phyloP scores from a whole-genome alignment of 1,284 basidiomycete genomes.

The Vanrija humicola region DNA sequence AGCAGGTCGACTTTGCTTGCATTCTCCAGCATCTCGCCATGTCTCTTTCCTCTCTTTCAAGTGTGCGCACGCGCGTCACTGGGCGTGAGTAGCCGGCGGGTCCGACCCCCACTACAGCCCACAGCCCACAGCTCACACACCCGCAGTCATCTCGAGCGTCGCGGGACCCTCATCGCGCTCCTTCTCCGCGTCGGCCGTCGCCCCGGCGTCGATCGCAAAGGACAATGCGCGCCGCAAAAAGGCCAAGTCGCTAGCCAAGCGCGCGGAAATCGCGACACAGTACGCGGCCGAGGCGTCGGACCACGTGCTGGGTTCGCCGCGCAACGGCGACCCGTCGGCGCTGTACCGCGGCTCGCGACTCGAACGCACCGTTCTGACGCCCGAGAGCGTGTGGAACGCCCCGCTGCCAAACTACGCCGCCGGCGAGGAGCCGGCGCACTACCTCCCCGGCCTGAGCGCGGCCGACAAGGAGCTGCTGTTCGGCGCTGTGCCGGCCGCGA shows the following conservation, averaged over 20 bases:
- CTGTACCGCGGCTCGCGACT: constrained; percentile 32
- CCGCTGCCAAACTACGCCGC: constrained; percentile 34
- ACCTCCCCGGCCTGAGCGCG: constrained; percentile 32
- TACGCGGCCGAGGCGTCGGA: constrained; percentile 8
- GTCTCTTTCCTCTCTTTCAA: not conserved
- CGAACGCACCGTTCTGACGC: constrained; percentile 20
- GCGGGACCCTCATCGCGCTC: not conserved
- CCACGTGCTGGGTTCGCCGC: constrained; percentile 16
- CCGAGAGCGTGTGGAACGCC: constrained; percentile 35
- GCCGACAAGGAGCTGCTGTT: constrained; percentile 40
- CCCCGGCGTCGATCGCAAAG: constrained; percentile 9
- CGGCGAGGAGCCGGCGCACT: constrained; percentile 29
- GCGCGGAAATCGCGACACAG: not conserved
- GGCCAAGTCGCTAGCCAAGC: constrained; percentile 10
- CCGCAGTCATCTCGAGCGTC: not conserved
- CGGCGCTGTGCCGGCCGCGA: constrained; percentile 39
- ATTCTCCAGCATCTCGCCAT: not conserved
- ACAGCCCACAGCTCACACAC: not conserved
- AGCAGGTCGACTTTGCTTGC: not conserved
- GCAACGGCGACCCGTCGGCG: constrained; percentile 10
- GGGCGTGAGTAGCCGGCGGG: not conserved
- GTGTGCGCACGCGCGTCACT: constrained; percentile 1
- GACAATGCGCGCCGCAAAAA: constrained; percentile 14
- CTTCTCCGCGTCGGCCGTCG: not conserved
- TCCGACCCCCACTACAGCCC: no score